Conservation (phyloP, 1,139 yeast genomes). For the Zhuliangozyma blackwelliae region DNA sequence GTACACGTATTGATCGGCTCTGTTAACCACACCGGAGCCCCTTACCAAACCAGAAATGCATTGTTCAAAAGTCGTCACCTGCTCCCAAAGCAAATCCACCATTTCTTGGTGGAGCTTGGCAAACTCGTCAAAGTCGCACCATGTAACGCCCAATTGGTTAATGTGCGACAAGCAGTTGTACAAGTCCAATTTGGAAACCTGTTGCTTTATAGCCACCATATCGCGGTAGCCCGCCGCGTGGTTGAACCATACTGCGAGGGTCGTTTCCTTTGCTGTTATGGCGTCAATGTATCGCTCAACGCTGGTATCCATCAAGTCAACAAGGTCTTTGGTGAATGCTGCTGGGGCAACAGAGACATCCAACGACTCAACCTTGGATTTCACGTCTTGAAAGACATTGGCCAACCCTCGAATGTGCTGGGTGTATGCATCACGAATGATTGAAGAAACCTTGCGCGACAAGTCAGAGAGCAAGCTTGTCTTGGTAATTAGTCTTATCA, state of each 20-base stretch:
- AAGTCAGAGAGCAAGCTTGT: slow-evolving; percentile 3
- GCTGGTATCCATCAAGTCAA: slow-evolving; percentile 23
- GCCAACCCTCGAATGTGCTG: slow-evolving; percentile 6
- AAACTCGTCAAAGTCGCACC: slow-evolving; percentile 4
- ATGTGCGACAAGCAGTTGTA: slow-evolving; percentile 11
- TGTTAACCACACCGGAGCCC: slow-evolving; percentile 5
- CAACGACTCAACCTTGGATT: background rate
- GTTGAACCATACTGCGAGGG: slow-evolving; percentile 20
- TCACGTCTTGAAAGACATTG: slow-evolving; percentile 1
- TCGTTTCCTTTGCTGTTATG: slow-evolving; percentile 3
- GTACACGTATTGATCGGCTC: slow-evolving; percentile 7
- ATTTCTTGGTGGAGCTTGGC: slow-evolving; percentile 8
- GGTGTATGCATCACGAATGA: slow-evolving; percentile 4
- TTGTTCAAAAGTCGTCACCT: slow-evolving; percentile 8
- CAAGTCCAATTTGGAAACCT: slow-evolving; percentile 6
- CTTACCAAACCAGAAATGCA: slow-evolving; percentile 4
- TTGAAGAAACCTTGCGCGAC: slow-evolving; percentile 1
- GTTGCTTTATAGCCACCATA: background rate
- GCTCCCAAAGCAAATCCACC: slow-evolving; percentile 11
- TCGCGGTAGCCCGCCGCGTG: slow-evolving; percentile 10
- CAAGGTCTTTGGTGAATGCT: slow-evolving; percentile 10
- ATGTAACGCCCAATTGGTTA: background rate
- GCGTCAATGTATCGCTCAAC: slow-evolving; percentile 20
- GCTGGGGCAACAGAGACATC: slow-evolving; percentile 15
- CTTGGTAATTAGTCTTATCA: slow-evolving; percentile 4